A percentile compares a stretch with the other conserved stretches of the same genome.
phyloP scores from a whole-genome alignment of 129 eudicot species.

The Flaveria sonorensis region DNA sequence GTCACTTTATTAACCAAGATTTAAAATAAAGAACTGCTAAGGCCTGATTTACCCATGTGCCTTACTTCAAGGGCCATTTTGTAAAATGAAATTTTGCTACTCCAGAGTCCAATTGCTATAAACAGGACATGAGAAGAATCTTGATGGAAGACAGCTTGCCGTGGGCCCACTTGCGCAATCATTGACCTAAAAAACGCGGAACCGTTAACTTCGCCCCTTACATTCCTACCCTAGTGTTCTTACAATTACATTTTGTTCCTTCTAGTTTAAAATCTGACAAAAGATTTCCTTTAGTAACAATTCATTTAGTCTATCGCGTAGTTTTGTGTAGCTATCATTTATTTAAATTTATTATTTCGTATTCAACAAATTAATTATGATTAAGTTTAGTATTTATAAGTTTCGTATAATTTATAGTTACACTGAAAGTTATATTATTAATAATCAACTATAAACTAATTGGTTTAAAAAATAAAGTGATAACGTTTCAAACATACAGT shows the following conservation, averaged over 20 bases:
- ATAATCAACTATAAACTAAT: background rate
- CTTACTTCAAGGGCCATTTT: constrained; percentile 21
- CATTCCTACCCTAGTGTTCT: background rate
- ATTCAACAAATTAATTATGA: background rate
- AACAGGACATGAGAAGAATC: constrained; percentile 13
- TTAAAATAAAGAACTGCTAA: background rate
- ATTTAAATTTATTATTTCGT: background rate
- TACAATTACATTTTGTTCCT: background rate
- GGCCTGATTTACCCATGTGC: background rate
- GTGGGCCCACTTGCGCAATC: constrained; percentile 27
- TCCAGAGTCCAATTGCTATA: constrained; percentile 1
- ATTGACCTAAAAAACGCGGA: constrained; percentile 39
- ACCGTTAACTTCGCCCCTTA: background rate
- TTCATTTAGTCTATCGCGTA: background rate
- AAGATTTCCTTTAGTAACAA: background rate
- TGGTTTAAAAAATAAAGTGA: background rate
- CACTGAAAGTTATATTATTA: too few relatives aligned
- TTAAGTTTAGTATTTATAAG: background rate
- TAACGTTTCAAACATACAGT: background rate
- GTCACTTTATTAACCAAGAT: background rate
- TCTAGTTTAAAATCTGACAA: background rate
- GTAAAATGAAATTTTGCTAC: constrained; percentile 1
- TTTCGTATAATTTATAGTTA: background rate
- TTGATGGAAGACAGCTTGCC: constrained; percentile 34
- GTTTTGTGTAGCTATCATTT: background rate